phyloP scores from a whole-genome alignment of 2,329 filamentous ascomycete species.

The Arthrocladium fulminans region DNA sequence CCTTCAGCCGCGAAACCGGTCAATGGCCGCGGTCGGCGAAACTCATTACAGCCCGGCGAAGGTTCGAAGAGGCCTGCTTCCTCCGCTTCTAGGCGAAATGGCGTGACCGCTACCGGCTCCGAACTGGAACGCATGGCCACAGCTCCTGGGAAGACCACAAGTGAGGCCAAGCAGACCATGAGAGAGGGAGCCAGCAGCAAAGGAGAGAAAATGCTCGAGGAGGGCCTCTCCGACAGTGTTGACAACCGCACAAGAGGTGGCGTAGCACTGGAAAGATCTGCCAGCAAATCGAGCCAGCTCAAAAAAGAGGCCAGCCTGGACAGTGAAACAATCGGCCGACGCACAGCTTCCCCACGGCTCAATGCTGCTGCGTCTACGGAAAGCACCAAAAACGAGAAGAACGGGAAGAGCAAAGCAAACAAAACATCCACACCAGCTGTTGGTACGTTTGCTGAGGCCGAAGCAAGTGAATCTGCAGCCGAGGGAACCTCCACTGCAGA shows the following conservation, averaged over 20 bases:
- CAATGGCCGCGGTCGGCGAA: conserved; percentile 65
- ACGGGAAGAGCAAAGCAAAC: conserved; percentile 28
- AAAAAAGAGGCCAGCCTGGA: conserved; percentile 11
- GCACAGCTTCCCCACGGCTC: conserved; percentile 23
- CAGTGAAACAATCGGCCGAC: conserved; percentile 12
- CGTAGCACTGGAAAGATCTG: conserved; percentile 15
- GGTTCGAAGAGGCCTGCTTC: conserved; percentile 36
- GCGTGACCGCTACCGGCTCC: conserved; percentile 29
- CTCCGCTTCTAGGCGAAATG: conserved; percentile 55
- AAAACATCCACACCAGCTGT: conserved; percentile 35
- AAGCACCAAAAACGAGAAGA: conserved; percentile 12
- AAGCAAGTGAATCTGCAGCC: conserved; percentile 13
- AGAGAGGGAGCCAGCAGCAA: conserved; percentile 39
- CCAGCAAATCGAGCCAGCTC: conserved; percentile 31
- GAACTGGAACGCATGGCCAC: conserved; percentile 22
- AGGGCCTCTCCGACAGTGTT: conserved; percentile 39
- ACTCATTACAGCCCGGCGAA: conserved; percentile 54
- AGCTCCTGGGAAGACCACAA: conserved; percentile 26
- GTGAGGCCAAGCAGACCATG: conserved; percentile 46
- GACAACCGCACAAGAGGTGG: conserved; percentile 27
- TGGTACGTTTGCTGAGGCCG: conserved; percentile 30
- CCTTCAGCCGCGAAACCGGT: conserved; percentile 53
- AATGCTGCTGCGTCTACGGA: conserved; percentile 21
- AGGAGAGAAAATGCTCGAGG: conserved; percentile 25
- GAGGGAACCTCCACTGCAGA: conserved; percentile 11